Evolutionary conservation across 1,139 yeast genomes (phyloP), one percentile per base, ranked within the genome.

Genomic region (Sugiyamaella novakii): DNA sequence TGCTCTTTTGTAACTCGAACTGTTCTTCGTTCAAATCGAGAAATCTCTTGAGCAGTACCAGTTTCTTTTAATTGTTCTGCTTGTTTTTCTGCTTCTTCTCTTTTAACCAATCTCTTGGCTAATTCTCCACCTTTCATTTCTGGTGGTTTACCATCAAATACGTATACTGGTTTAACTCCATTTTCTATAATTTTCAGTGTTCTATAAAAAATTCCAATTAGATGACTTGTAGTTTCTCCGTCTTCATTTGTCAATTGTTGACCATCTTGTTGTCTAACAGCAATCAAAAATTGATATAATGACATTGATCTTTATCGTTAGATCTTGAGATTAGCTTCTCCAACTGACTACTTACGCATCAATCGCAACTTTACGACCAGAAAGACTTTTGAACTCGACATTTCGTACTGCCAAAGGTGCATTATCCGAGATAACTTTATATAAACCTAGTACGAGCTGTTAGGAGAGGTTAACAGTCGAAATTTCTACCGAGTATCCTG

Each of bases 201-300:
- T 53, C 98, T 75, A 67, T 92, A 91, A 66, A 92, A 92, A 77
- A 92, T 84, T 1, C 98, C 99, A 83, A 89, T 88, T 55, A 94
- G 69, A 67, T 92, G 99, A 0, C 74, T 87, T 0, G 99, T 92
- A 4, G 97, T 91, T 59, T 89, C 96, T 25, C 98, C 98, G 14
- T 80, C 79, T 38, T 87, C 96, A 55, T 80, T 84, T 35, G 95
- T 84, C 62, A 92, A 74, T 65, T 89, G 96, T 57, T 83, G 91
- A n/a, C 99, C 99, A 65, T 92, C 98, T 48, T 85, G 87, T 61
- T 91, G 98, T 64, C 99, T 79, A 11, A 92, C 98, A 0, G 98
- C 97, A 62, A 92, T 91, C 48, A 92, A 73, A 63, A 89, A 92
- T 68, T 92, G 98, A 65, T 92, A 92, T 44, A 92, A 75, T 59